phyloP scores from a whole-genome alignment of 2,329 filamentous ascomycete species.

The Apiospora saccharicola region DNA sequence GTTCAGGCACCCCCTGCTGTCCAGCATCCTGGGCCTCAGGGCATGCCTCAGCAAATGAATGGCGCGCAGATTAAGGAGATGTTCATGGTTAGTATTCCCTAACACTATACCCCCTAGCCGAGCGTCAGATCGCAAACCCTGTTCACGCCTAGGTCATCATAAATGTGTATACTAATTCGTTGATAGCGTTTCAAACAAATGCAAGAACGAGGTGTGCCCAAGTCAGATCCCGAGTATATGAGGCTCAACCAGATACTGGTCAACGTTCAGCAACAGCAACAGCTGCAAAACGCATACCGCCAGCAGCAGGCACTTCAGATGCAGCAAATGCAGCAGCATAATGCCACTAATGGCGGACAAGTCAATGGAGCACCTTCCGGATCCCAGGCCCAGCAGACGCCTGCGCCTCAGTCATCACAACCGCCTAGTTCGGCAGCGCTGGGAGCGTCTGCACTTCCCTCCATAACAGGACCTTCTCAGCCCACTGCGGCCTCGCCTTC shows the following conservation, averaged over 20 bases:
- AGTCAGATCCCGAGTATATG: conserved; percentile 85
- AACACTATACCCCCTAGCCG: neutral
- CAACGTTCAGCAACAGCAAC: conserved; percentile 72
- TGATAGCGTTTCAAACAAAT: conserved; percentile 85
- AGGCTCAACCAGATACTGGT: conserved; percentile 80
- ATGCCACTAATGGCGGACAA: conserved; percentile 55
- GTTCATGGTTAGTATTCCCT: conserved; percentile 58
- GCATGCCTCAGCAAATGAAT: conserved; percentile 72
- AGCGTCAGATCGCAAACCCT: conserved; percentile 23
- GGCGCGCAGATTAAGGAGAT: conserved; percentile 81
- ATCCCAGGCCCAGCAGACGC: conserved; percentile 42
- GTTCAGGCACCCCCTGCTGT: conserved; percentile 76
- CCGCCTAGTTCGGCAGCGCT: conserved; percentile 45
- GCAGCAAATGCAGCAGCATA: conserved; percentile 63
- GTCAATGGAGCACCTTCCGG: conserved; percentile 56
- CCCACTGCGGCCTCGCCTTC: conserved; percentile 44
- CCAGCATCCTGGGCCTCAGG: conserved; percentile 67
- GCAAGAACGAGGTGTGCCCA: conserved; percentile 83
- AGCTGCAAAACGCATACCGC: conserved; percentile 64
- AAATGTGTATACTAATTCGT: conserved; percentile 43
- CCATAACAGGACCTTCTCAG: conserved; percentile 43
- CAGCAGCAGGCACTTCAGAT: conserved; percentile 63
- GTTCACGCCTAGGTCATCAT: conserved; percentile 16
- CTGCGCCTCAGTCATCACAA: conserved; percentile 44
- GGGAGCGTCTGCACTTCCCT: conserved; percentile 49